phyloP scores from a whole-genome alignment of 192 early-diverging fungal genomes.

The Rhizophagus sp. region DNA sequence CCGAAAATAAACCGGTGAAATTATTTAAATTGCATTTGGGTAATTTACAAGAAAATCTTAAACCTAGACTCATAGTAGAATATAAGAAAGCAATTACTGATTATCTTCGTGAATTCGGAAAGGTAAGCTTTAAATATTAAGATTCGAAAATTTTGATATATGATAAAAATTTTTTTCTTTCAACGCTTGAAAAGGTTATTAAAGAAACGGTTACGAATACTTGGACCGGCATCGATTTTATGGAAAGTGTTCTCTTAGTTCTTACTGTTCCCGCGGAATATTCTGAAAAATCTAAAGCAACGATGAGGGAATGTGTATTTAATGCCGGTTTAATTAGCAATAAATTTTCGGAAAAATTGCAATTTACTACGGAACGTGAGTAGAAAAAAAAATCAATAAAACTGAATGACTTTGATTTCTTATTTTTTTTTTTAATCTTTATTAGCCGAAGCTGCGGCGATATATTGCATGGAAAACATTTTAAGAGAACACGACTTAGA shows the following conservation, averaged over 20 bases:
- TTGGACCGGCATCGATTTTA: background rate
- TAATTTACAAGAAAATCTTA: background rate
- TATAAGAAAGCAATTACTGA: background rate
- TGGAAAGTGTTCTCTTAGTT: background rate
- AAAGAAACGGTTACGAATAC: background rate
- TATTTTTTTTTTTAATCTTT: background rate
- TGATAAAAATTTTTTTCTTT: too few species aligned
- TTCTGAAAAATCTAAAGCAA: background rate
- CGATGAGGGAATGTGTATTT: background rate
- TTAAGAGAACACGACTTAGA: background rate
- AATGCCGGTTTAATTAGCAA: background rate
- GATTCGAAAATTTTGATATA: too few species aligned
- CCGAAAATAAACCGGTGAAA: background rate
- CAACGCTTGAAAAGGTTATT: background rate
- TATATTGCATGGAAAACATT: background rate
- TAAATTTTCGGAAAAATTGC: background rate
- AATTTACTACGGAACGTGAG: conserved; percentile 25
- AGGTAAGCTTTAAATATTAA: background rate
- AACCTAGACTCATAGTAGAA: background rate
- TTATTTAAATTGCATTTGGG: background rate
- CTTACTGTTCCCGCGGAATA: conserved; percentile 8
- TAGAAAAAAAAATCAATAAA: background rate
- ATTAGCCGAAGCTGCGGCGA: conserved; percentile 11
- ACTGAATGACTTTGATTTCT: too few species aligned
- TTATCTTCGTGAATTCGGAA: background rate